Percentiles rank a stretch among this genome's conserved stretches.
Evolutionary conservation across 2,329 filamentous ascomycete genomes (phyloP).

Genomic region (Paraconiothyrium brasiliense): DNA sequence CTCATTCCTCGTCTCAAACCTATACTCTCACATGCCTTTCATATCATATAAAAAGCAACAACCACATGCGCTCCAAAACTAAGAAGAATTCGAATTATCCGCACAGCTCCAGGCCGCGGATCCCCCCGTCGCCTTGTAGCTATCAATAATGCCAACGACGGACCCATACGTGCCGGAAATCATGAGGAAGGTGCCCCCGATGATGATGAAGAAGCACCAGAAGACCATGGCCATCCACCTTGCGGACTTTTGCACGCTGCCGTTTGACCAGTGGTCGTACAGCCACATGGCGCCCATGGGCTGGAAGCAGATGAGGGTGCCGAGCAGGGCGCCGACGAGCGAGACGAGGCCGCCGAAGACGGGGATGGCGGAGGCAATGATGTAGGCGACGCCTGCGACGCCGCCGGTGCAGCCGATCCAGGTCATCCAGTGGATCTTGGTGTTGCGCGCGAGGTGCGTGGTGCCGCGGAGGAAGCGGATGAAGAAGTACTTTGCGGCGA

Average conservation of each 20-base stretch:
- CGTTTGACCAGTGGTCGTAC: constrained; percentile 36
- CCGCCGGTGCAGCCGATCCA: constrained; percentile 36
- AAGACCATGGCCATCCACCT: constrained; percentile 34
- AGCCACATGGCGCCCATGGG: constrained; percentile 43
- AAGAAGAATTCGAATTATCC: constrained; percentile 35
- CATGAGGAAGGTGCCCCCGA: constrained; percentile 33
- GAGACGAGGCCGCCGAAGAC: constrained; percentile 39
- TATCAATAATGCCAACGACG: constrained; percentile 38
- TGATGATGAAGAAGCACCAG: constrained; percentile 37
- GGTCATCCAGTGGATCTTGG: constrained; percentile 35
- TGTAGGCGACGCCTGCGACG: constrained; percentile 30
- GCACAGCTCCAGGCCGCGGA: constrained; percentile 36
- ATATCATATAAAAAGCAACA: too few species aligned
- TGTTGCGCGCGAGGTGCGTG: constrained; percentile 62
- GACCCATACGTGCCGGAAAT: constrained; percentile 39
- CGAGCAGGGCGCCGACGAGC: constrained; percentile 37
- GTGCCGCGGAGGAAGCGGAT: constrained; percentile 76
- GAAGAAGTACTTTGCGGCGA: constrained; percentile 54
- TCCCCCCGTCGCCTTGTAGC: constrained; percentile 34
- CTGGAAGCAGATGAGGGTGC: constrained; percentile 38
- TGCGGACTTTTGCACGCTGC: constrained; percentile 18
- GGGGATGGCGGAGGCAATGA: constrained; percentile 39
- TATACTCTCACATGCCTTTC: too few species aligned
- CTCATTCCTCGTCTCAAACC: too few species aligned
- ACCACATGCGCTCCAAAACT: neutral